Evolutionary conservation across 208 protist species (phyloP).

Genomic region (Lotmaria passim): DNA sequence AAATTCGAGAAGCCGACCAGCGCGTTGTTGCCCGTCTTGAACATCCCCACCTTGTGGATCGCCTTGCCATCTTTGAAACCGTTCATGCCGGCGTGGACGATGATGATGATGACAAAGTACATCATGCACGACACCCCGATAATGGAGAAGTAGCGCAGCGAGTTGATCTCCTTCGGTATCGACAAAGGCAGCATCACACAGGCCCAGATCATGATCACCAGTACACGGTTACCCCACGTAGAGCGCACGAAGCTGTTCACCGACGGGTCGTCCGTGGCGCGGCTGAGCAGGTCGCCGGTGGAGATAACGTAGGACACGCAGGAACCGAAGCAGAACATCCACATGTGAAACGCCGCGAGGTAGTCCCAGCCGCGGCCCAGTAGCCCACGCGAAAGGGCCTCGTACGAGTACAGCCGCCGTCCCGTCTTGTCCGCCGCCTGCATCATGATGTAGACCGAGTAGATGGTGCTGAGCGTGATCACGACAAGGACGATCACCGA

Average conservation of each 20-base stretch:
- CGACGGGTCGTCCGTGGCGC: constrained; percentile 46
- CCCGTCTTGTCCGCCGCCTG: constrained; percentile 72
- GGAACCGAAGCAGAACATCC: constrained; percentile 87
- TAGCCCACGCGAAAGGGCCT: constrained; percentile 64
- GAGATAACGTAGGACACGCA: constrained; percentile 87
- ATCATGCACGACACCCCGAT: constrained; percentile 75
- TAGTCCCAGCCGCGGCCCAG: constrained; percentile 80
- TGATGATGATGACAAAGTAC: constrained; percentile 78
- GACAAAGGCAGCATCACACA: constrained; percentile 80
- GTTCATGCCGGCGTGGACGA: constrained; percentile 68
- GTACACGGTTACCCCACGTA: constrained; percentile 60
- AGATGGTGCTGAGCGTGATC: constrained; percentile 71
- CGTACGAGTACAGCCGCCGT: constrained; percentile 57
- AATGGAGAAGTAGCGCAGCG: constrained; percentile 79
- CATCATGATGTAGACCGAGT: constrained; percentile 83
- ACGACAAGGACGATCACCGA: constrained; percentile 60
- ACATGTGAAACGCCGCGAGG: constrained; percentile 75
- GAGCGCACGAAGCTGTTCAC: constrained; percentile 47
- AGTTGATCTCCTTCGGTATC: constrained; percentile 87
- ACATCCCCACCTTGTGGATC: constrained; percentile 54
- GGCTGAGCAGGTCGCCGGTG: constrained; percentile 61
- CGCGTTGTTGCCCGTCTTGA: constrained; percentile 67
- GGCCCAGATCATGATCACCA: constrained; percentile 66
- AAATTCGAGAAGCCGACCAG: constrained; percentile 80
- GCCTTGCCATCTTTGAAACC: constrained; percentile 62